phyloP scores from a whole-genome alignment of 345 rosid genomes.

The Chamaenerion angustifolium region DNA sequence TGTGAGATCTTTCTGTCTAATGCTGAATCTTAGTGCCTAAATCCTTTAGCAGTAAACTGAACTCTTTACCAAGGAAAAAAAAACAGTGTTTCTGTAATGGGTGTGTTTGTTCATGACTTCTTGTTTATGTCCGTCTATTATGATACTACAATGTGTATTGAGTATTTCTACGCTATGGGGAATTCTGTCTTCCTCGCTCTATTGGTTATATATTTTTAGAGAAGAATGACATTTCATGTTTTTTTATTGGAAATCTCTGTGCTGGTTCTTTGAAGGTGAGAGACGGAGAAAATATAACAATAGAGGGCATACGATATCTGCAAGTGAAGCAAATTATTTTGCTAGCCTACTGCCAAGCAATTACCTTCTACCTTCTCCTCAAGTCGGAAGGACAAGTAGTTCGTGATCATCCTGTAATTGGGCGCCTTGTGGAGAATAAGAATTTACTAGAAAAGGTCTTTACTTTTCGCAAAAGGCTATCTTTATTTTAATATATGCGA shows the following conservation, averaged over 20 bases:
- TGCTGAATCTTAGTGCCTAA: no score
- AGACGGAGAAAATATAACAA: conserved; percentile 21
- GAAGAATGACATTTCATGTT: conserved; percentile 4
- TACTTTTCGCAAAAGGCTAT: background rate
- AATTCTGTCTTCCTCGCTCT: no score
- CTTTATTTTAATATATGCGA: no score
- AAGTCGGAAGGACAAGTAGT: conserved; percentile 85
- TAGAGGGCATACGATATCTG: conserved; percentile 48
- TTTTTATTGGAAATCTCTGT: background rate
- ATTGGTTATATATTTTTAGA: background rate
- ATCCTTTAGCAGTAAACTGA: no score
- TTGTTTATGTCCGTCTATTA: no score
- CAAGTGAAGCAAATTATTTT: conserved; percentile 75
- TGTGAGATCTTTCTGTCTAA: no score
- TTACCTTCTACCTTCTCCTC: conserved; percentile 82
- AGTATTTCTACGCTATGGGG: no score
- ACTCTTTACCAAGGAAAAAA: no score
- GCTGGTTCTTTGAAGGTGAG: conserved; percentile 27
- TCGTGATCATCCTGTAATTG: conserved; percentile 83
- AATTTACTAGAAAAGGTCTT: conserved; percentile 63
- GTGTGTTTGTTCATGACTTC: no score
- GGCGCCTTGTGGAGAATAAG: conserved; percentile 77
- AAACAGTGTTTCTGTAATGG: no score
- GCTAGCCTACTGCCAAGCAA: conserved; percentile 72
- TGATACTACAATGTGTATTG: no score